phyloP scores from a whole-genome alignment of 257 asterid species.

The Euphrasia confusa region DNA sequence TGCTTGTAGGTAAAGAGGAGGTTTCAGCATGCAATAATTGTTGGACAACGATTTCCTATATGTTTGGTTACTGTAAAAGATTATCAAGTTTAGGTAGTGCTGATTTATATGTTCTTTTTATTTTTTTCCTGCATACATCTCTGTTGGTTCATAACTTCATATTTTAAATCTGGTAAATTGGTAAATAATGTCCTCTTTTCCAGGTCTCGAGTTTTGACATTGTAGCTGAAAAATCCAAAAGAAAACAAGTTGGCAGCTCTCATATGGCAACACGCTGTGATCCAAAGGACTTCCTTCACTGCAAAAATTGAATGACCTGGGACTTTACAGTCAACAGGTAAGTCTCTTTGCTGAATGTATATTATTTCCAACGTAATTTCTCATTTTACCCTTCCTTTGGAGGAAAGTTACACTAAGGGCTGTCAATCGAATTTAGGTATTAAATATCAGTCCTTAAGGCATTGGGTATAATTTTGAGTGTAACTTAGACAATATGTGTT shows the following conservation, averaged over 20 bases:
- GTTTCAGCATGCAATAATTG: slow-evolving; percentile 45
- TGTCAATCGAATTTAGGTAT: slow-evolving; percentile 18
- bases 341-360: slow-evolving; percentile 17
- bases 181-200: slow-evolving; percentile 16
- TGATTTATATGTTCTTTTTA: slow-evolving; percentile 3
- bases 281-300: slow-evolving; percentile 48
- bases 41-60: slow-evolving; percentile 83
- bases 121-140: slow-evolving; percentile 14
- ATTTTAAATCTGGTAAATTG: slow-evolving; percentile 11
- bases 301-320: slow-evolving; percentile 69
- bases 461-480: slow-evolving; percentile 13
- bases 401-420: slow-evolving; percentile 21
- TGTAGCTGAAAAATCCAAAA: slow-evolving; percentile 29
- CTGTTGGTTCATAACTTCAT: not conserved
- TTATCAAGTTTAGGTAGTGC: slow-evolving; percentile 65
- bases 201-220: slow-evolving; percentile 93
- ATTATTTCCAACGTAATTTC: slow-evolving; percentile 19
- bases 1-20: slow-evolving; percentile 44
- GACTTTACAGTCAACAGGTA: slow-evolving; percentile 96
- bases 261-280: slow-evolving; percentile 46
- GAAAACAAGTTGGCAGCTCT: slow-evolving; percentile 26
- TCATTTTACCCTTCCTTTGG: slow-evolving; percentile 3
- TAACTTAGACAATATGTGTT: not conserved
- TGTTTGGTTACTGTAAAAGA: slow-evolving; percentile 56
- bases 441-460: slow-evolving; percentile 4